Percentiles rank a stretch among this genome's conserved stretches.
phyloP scores from a whole-genome alignment of 352 stramenopile species.

The Globisporangium uncinulatum region DNA sequence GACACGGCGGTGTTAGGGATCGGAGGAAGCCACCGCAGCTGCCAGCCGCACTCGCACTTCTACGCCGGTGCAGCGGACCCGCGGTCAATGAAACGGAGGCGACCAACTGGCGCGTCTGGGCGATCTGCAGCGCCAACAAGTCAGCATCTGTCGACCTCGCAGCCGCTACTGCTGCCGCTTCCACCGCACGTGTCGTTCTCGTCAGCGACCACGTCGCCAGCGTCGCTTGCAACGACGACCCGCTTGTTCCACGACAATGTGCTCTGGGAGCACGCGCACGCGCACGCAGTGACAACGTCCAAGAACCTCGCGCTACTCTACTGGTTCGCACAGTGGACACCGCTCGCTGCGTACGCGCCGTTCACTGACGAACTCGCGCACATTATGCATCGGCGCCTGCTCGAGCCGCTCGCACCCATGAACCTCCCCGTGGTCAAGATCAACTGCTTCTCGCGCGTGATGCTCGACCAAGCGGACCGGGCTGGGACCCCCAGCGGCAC shows the following conservation, averaged over 20 bases:
- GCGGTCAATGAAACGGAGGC: slow-evolving; percentile 8
- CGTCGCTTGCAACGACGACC: background rate
- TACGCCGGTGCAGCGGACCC: background rate
- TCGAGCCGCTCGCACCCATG: slow-evolving; percentile 17
- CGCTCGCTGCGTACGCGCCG: slow-evolving; percentile 31
- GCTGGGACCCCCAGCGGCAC: background rate
- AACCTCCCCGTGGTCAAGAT: slow-evolving; percentile 19
- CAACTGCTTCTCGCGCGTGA: slow-evolving; percentile 40
- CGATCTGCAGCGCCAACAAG: background rate
- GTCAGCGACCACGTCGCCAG: background rate
- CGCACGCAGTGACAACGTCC: slow-evolving; percentile 26
- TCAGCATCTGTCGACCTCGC: background rate
- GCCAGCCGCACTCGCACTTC: background rate
- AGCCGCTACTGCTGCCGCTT: background rate
- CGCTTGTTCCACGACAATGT: slow-evolving; percentile 41
- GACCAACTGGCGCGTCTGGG: slow-evolving; percentile 12
- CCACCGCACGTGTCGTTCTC: background rate
- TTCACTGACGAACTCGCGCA: slow-evolving; percentile 48
- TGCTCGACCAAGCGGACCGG: slow-evolving; percentile 32
- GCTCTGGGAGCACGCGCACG: slow-evolving; percentile 45
- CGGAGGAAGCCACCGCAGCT: background rate
- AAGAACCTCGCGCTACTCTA: slow-evolving; percentile 60
- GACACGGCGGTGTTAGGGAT: background rate
- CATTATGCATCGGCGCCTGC: slow-evolving; percentile 28
- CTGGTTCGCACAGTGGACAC: slow-evolving; percentile 44